Conservation (phyloP, 192 early-diverging fungal species). For the Podila horticola region DNA sequence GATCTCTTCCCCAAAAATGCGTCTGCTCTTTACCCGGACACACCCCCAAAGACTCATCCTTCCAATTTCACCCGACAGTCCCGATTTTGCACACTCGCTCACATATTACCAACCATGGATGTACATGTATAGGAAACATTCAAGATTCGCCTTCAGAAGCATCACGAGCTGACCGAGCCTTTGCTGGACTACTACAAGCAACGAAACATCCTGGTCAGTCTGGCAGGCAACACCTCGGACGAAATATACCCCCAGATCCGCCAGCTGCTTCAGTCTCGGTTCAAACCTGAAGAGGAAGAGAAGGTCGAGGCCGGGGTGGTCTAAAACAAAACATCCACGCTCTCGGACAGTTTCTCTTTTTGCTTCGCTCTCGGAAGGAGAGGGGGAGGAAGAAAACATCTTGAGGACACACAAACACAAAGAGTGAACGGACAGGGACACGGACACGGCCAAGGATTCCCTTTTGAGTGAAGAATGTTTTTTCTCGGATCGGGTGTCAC, state of each 20-base stretch:
- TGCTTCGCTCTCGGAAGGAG: no score
- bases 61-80: conserved; percentile 6
- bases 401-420: no score
- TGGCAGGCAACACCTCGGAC: conserved; percentile 87
- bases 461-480: no score
- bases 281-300: conserved; percentile 28
- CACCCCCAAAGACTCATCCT: not conserved
- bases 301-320: not conserved
- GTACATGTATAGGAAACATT: conserved; percentile 72
- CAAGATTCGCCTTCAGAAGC: conserved; percentile 77
- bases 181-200: conserved; percentile 85
- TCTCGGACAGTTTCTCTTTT: no score
- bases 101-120: not conserved
- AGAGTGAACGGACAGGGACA: no score
- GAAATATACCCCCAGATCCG: conserved; percentile 91
- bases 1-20: no score
- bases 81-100: no score
- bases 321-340: no score
- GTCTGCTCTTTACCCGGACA: no score
- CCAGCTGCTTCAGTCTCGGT: conserved; percentile 34
- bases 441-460: no score
- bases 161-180: conserved; percentile 82
- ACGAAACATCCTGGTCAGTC: conserved; percentile 70
- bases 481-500: no score
- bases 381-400: no score